Base-by-base conservation (phyloP, 306 rosid genomes). In the Castanea mollissima region DNA sequence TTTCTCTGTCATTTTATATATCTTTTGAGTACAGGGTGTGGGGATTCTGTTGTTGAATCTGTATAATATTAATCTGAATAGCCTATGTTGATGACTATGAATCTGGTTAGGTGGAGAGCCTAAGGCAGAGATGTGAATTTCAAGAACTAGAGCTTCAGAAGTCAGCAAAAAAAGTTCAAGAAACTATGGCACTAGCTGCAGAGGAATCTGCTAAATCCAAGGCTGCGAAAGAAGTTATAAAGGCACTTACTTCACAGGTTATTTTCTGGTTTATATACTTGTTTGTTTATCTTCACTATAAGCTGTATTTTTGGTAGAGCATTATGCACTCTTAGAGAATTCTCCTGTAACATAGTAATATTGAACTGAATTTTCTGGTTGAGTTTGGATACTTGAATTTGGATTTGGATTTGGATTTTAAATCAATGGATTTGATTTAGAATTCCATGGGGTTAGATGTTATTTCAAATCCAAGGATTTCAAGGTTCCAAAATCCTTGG, bases 221-320 rank as follows among this genome's bases (percentile, higher is more conserved):
- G 84, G 93, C 96, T 56, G 98, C 97, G 34, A 96, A 96, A 88
- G 98, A 96, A 87, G 99, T 91, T 78, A 96, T 96, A 75, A 96
- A 90, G 88, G 87, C 95, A 55, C 96, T 96, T 46, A 85, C 99
- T 1, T 89, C 97, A 64, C 96, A 96, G 99, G 99, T 96, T 31
- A 70, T 51, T 76, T 81, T 75, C 84, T 82, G 69, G 67, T 82
- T 52, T 35, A 55, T 75, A 3, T 63, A 69, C 68, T 63, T 68
- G 38, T 49, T 69, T 73, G 56, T 25, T 74, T 18, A 12, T 56
- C 83, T 76, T 83, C 31, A 38, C 21, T 27, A 23, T 34, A 16
- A 77, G 52, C 55, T 85, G 56, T 80, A 46, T 73, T 32, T 25
- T 25, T 31, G 46, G 46, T 19, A 76, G 34, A 27, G 55, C 68